Evolutionary conservation across 2,329 filamentous ascomycete species (phyloP), one percentile per base, ranked within the genome.

Genomic region (Sclerotinia sclerotiorum): DNA sequence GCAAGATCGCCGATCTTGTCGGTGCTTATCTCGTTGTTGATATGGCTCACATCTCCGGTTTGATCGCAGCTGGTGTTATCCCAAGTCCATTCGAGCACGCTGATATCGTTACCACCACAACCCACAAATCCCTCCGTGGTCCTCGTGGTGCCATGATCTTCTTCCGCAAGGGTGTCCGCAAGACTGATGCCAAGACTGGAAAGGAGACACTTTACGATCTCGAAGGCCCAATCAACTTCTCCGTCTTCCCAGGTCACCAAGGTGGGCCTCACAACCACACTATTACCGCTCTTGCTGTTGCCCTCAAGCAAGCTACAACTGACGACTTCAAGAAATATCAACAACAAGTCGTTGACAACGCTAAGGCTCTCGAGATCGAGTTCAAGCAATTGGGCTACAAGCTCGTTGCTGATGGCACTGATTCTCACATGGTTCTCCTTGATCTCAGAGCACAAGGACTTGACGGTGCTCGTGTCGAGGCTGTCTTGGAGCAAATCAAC

Each of bases 71-170:
- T 70, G 91, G 90, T 76, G 95, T 97, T 75, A 95, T 98, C 78
- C 93, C 94, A 72, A 94, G 92, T 61, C 95, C 95, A 56, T 99
- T 99, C 84, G 85, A 88, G 72, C 84, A 97, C 80, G 94, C 95
- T 74, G 95, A 99, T 79, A 90, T 99, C 69, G 95, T 99, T 76
- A 99, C 95, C 72, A 99, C 95, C 72, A 99, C 95, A 71, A 99
- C 95, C 58, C 95, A 99, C 89, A 99, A 99, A 87, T 97, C 94
- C 68, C 91, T 99, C 75, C 93, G 95, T 82, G 95, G 95, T 70
- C 95, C 95, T 70, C 93, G 95, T 80, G 95, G 95, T 78, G 95
- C 95, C 79, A 99, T 99, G 95, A 99, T 99, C 84, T 99, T 99
- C 88, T 99, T 94, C 89, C 92, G 95, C 82, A 97, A 97, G 85